Evolutionary conservation across 1,139 yeast genomes (phyloP).

Genomic region (Pichia sp.): DNA sequence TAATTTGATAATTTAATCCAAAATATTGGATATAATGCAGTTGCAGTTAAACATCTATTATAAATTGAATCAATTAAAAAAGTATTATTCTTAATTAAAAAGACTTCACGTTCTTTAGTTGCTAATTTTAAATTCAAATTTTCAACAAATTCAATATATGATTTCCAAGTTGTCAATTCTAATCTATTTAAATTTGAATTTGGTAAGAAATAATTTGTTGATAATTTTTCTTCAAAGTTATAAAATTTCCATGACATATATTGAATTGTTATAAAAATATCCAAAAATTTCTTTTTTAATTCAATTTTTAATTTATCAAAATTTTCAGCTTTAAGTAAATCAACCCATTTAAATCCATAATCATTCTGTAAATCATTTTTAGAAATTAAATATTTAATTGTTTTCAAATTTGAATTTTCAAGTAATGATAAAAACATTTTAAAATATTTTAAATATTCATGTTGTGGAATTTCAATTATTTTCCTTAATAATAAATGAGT

Average conservation of each 20-base stretch:
- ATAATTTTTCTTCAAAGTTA: conserved; percentile 52
- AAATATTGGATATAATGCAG: conserved; percentile 47
- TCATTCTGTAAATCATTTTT: conserved; percentile 24
- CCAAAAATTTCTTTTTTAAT: conserved; percentile 42
- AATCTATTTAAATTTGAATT: conserved; percentile 26
- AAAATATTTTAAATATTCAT: conserved; percentile 65
- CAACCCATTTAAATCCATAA: conserved; percentile 29
- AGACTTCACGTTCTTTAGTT: conserved; percentile 19
- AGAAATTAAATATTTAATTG: conserved; percentile 26
- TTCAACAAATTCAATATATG: conserved; percentile 54
- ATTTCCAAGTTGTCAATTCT: conserved; percentile 53
- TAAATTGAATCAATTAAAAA: conserved; percentile 39
- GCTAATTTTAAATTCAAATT: conserved; percentile 21
- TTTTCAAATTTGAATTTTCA: conserved; percentile 32
- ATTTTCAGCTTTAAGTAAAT: conserved; percentile 19
- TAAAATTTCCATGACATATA: conserved; percentile 55
- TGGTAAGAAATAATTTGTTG: conserved; percentile 47
- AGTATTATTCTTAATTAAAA: conserved; percentile 21
- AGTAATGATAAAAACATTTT: conserved; percentile 38
- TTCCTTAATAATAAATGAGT: conserved; percentile 49
- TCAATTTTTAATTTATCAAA: conserved; percentile 31
- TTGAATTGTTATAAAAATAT: conserved; percentile 57
- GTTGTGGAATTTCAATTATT: conserved; percentile 65
- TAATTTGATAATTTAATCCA: conserved; percentile 61
- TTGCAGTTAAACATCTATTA: conserved; percentile 50